Conservation (phyloP, 352 stramenopile species). For the Pythium sp. region DNA sequence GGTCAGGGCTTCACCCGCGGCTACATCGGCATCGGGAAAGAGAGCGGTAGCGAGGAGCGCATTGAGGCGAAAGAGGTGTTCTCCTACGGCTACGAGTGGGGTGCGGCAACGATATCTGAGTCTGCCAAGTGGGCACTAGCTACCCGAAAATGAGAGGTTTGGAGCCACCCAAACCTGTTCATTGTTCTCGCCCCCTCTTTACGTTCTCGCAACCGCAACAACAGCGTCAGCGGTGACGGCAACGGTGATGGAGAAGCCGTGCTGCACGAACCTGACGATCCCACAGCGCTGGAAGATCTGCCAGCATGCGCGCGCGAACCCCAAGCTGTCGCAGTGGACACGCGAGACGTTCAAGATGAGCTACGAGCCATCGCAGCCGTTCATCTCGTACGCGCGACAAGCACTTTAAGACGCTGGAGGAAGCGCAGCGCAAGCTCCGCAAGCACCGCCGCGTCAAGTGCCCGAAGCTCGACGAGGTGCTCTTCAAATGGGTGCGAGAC, state of each 20-base stretch:
- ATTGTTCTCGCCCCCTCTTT: constrained; percentile 2
- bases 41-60: constrained; percentile 73
- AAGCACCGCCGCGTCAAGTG: constrained; percentile 20
- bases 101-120: too few relatives aligned
- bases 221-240: not conserved
- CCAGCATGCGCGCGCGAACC: constrained; percentile 63
- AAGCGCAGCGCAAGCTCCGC: constrained; percentile 62
- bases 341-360: constrained; percentile 64
- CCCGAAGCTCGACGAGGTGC: constrained; percentile 24
- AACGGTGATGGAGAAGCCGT: not conserved
- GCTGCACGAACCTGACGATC: constrained; percentile 62
- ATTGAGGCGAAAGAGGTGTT: constrained; percentile 84
- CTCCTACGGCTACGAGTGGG: constrained; percentile 68
- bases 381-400: constrained; percentile 77
- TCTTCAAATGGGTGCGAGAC: constrained; percentile 20
- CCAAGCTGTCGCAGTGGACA: constrained; percentile 76
- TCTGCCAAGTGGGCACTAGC: too few relatives aligned
- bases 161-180: not conserved
- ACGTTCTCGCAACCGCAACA: not conserved
- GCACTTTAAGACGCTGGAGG: constrained; percentile 66
- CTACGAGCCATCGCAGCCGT: constrained; percentile 78
- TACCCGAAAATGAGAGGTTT: not conserved
- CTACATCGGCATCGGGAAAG: constrained; percentile 75
- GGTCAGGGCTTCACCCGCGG: constrained; percentile 73
- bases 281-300: constrained; percentile 83